phyloP scores from a whole-genome alignment of 257 asterid species.

The Nicotiana obtusifolia region DNA sequence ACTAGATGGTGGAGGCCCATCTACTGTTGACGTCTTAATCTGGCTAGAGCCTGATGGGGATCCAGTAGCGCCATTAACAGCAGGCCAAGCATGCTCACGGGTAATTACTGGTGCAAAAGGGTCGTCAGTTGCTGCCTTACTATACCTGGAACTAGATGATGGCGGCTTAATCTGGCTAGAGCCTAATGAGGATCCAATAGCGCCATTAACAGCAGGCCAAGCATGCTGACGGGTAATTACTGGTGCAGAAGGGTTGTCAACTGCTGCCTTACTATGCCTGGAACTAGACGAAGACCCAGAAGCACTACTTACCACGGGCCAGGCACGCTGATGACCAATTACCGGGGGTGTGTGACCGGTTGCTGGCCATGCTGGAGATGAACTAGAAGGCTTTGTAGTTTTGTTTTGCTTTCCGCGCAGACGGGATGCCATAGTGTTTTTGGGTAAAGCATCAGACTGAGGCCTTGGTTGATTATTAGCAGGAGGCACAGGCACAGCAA shows the following conservation, averaged over 20 bases:
- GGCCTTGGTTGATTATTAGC: constrained; percentile 49
- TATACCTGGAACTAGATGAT: constrained; percentile 40
- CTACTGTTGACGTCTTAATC: constrained; percentile 18
- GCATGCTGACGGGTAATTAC: constrained; percentile 18
- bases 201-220: constrained; percentile 50
- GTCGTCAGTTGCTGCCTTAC: constrained; percentile 17
- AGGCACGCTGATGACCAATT: constrained; percentile 33
- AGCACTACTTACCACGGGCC: constrained; percentile 53
- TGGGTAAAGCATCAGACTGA: constrained; percentile 31
- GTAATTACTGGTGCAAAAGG: constrained; percentile 30
- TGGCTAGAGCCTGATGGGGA: constrained; percentile 17
- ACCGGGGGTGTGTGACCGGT: constrained; percentile 33
- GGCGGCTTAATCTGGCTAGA: constrained; percentile 17
- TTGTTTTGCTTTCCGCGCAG: constrained; percentile 45
- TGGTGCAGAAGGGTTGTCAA: constrained; percentile 29
- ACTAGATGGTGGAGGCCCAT: constrained; percentile 34
- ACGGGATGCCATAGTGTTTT: constrained; percentile 66
- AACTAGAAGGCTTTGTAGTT: constrained; percentile 32
- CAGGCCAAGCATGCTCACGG: constrained; percentile 43
- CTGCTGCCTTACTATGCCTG: constrained; percentile 31
- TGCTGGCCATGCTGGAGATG: constrained; percentile 48
- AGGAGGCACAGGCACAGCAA: constrained; percentile 45
- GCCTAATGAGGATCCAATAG: constrained; percentile 16
- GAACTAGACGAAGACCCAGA: constrained; percentile 53
- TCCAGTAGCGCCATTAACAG: constrained; percentile 30